Evolutionary conservation across 345 rosid genomes (phyloP), one percentile per base, ranked within the genome.

Genomic region (Barbarea vulgaris): DNA sequence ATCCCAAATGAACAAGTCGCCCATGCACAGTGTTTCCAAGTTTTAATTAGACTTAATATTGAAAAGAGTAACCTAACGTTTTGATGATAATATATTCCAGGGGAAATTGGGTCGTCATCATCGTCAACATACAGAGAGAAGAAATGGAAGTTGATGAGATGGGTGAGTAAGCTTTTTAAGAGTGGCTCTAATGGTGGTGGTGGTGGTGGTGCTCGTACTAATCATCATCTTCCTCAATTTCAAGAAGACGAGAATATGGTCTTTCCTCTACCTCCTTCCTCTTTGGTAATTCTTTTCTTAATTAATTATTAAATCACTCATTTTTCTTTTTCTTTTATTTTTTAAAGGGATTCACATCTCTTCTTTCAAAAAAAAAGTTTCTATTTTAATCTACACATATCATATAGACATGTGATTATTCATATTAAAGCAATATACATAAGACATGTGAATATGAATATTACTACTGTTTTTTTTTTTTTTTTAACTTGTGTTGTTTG

Each of bases 151-250:
- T 82, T 95, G 59, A 83, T 90, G 92, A 92, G 89, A 85, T 95
- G 99, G 99, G 83, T 95, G 56, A 75, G 97, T 64, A 95, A 88
- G 80, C 83, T 95, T 59, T 95, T 95, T 55, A 95, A 87, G 77
- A 77, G 79, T 56, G 84, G 89, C 36, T 72, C 87, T 28, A 81
- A 64, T 77, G 81, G 89, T 27, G 80, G 85, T 28, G 81, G 89
- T 27, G 80, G 85, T 28, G 79, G 81, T 28, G 69, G 72, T 55
- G 47, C 80, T 13, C 77, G 72, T 9, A 76, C 84, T 19, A 76
- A 78, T 33, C 74, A 83, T 41, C 83, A 73, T 63, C 85, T 64
- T 39, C 96, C 92, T 7, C 96, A 84, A 78, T 83, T 83, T 81
- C 74, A 86, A 5, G 99, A 93, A 28, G 99, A 90, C 19, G 97